Evolutionary conservation across 2,329 filamentous ascomycete genomes (phyloP), one percentile per base, ranked within the genome.

Genomic region (Ascochyta fabae): DNA sequence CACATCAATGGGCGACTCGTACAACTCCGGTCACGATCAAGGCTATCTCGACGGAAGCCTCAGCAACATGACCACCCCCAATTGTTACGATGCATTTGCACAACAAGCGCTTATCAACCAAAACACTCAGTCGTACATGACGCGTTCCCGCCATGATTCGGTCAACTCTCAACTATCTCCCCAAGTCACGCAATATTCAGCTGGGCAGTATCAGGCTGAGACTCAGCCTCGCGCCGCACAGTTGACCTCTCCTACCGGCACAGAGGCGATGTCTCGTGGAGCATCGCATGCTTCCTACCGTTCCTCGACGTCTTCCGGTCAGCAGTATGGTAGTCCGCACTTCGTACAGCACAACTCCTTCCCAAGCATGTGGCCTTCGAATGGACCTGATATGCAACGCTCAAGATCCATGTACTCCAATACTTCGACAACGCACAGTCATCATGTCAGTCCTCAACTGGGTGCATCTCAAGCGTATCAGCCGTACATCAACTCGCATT

Each of bases 181-280:
- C 48, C 55, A 39, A 41, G 33, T 22, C 33, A 38, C 38, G n/a
- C 40, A 16, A 29, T 43, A n/a, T 1, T 31, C 19, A 9, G 42
- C n/a, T 27, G 45, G 49, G 13, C 56, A 58, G 41, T 49, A 60
- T 24, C 56, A 63, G 59, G 56, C 62, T 60, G 56, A 57, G 43
- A 13, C 42, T 49, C 65, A 68, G 59, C 60, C 65, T 67, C 58
- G 40, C 50, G 36, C 46, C n/a, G 12, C 13, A 26, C 27, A 12
- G 29, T 7, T 10, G 7, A 40, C 53, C 40, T 49, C 40, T 27
- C 54, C 43, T 22, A 47, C 26, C 40, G 33, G 41, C 33, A 56
- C 62, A 41, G 54, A 53, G 19, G 48, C 33, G 19, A 64, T 58
- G 58, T 48, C 53, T 27, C 63, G 53, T 47, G 52, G 10, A 38